phyloP scores from a whole-genome alignment of 1,284 basidiomycete species.

The Pseudozyma pruni region DNA sequence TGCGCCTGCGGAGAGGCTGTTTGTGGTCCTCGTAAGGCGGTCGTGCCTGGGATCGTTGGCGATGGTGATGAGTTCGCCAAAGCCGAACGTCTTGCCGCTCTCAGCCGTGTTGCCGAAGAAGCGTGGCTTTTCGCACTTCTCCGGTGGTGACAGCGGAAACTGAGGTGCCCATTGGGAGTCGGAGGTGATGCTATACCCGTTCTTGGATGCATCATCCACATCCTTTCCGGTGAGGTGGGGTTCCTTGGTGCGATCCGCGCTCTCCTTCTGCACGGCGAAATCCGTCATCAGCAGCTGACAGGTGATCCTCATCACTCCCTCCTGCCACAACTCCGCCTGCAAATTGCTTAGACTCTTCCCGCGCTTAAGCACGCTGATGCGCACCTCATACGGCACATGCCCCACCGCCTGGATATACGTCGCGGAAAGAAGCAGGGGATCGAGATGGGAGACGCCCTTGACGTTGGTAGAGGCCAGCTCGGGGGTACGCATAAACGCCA shows the following conservation, averaged over 20 bases:
- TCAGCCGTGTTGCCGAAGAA: conserved; percentile 9
- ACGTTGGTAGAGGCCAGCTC: conserved; percentile 25
- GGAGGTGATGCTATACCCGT: conserved; percentile 30
- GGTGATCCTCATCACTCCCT: conserved; percentile 23
- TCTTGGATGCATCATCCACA: conserved; percentile 15
- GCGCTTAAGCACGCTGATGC: conserved; percentile 25
- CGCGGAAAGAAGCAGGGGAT: conserved; percentile 34
- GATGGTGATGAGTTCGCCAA: conserved; percentile 27
- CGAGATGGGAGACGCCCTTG: conserved; percentile 20
- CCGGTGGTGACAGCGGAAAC: conserved; percentile 16
- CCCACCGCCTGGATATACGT: conserved; percentile 44
- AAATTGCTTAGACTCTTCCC: conserved; percentile 43
- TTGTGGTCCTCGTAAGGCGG: neutral
- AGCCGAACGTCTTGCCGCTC: conserved; percentile 22
- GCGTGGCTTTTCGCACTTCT: conserved; percentile 1
- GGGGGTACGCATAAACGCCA: conserved; percentile 41
- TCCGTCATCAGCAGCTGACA: conserved; percentile 42
- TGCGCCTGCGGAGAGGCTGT: conserved; percentile 11
- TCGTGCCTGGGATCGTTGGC: conserved; percentile 20
- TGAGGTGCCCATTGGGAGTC: conserved; percentile 23
- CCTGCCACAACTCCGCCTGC: conserved; percentile 40
- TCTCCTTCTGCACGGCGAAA: conserved; percentile 15
- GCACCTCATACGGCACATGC: conserved; percentile 10
- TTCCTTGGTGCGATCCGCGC: conserved; percentile 11
- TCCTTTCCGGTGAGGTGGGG: neutral